A percentile compares a stretch with the other conserved stretches of the same genome.
Evolutionary conservation across 1,139 yeast species (phyloP).

Genomic region (Kodamaea arcana): DNA sequence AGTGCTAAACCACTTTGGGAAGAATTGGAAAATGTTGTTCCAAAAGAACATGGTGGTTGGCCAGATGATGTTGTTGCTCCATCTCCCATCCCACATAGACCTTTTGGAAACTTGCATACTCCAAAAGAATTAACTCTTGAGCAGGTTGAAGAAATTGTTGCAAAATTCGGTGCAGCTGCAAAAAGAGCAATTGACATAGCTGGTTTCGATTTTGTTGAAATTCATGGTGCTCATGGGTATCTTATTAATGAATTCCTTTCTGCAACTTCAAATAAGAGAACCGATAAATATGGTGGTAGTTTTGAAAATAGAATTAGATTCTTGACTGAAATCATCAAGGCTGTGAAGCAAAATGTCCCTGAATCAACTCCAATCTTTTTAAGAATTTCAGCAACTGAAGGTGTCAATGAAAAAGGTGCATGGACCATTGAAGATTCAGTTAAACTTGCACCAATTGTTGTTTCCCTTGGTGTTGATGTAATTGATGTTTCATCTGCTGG

Average conservation of each 20-base stretch:
- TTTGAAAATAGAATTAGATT: constrained; percentile 64
- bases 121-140: constrained; percentile 31
- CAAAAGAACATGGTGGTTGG: constrained; percentile 37
- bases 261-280: constrained; percentile 47
- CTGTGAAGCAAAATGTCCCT: constrained; percentile 28
- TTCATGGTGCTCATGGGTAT: constrained; percentile 73
- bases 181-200: constrained; percentile 43
- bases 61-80: constrained; percentile 44
- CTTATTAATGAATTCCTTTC: constrained; percentile 57
- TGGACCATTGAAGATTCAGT: constrained; percentile 5
- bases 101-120: constrained; percentile 21
- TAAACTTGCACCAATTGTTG: constrained; percentile 36
- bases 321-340: constrained; percentile 48
- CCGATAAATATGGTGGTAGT: constrained; percentile 66
- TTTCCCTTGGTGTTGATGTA: constrained; percentile 46
- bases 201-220: constrained; percentile 67
- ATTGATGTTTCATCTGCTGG: constrained; percentile 57
- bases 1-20: constrained; percentile 31
- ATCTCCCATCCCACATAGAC: constrained; percentile 35
- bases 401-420: background rate
- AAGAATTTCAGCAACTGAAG: constrained; percentile 8
- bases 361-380: constrained; percentile 35
- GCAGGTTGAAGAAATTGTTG: constrained; percentile 31
- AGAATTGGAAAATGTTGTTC: constrained; percentile 30
- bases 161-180: constrained; percentile 31